Conservation (phyloP, 768 basidiomycete species). For the Macrolepiota fuliginosa region DNA sequence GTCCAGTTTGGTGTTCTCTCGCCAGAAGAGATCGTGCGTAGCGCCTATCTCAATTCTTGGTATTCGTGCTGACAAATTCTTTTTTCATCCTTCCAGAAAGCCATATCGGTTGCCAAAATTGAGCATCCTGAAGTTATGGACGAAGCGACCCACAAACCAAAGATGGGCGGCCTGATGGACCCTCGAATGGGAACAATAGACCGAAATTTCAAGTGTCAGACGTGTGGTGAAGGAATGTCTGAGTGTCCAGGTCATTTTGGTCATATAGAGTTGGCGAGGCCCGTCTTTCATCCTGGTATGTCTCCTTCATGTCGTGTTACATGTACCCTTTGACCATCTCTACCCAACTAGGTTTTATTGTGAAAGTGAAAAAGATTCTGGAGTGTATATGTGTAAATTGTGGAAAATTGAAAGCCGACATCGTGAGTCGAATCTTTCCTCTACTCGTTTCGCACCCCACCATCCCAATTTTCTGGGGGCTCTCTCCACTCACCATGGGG, state of each 20-base stretch:
- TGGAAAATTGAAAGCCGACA: constrained; percentile 95
- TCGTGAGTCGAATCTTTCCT: constrained; percentile 87
- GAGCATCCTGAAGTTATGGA: constrained; percentile 99
- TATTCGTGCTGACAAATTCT: constrained; percentile 17
- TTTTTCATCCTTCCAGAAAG: constrained; percentile 67
- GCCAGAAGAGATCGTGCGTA: constrained; percentile 95
- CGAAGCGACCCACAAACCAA: constrained; percentile 85
- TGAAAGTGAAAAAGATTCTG: constrained; percentile 99
- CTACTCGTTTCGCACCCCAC: constrained; percentile 94
- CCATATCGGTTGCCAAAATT: constrained; percentile 96
- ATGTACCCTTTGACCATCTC: not conserved
- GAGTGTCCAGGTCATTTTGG: constrained; percentile 99
- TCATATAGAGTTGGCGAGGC: constrained; percentile 93
- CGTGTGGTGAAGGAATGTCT: constrained; percentile 99
- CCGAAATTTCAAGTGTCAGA: constrained; percentile 98
- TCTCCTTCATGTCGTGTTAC: constrained; percentile 15
- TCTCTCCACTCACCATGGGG: constrained; percentile 88
- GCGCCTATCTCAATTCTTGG: constrained; percentile 7
- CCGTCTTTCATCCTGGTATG: constrained; percentile 96
- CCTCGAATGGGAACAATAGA: constrained; percentile 98
- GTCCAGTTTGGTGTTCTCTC: constrained; percentile 99
- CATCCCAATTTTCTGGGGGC: constrained; percentile 98
- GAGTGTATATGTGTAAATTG: constrained; percentile 99
- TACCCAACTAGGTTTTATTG: constrained; percentile 68
- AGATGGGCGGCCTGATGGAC: constrained; percentile 95